Conservation (phyloP, 2,329 filamentous ascomycete species). For the Eutypella sp. region DNA sequence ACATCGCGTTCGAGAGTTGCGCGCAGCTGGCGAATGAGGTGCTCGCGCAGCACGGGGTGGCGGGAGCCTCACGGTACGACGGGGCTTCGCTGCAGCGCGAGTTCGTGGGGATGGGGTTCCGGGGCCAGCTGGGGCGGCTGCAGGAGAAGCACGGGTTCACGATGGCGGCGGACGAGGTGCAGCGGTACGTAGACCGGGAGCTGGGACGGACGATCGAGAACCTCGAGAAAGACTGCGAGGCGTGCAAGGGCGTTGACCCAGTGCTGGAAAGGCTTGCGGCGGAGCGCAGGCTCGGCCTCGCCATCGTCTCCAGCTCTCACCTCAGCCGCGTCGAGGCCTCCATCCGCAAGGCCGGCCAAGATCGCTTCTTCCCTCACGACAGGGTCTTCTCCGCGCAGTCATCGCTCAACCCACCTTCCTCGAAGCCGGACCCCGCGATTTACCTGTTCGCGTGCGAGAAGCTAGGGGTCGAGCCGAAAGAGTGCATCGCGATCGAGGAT, state of each 20-base stretch:
- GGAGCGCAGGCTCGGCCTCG: conserved; percentile 58
- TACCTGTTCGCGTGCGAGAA: conserved; percentile 74
- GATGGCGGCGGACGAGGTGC: conserved; percentile 62
- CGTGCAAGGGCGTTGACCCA: conserved; percentile 64
- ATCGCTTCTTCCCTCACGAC: conserved; percentile 71
- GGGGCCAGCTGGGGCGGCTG: conserved; percentile 70
- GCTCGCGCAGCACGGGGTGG: conserved; percentile 59
- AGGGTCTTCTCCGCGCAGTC: conserved; percentile 79
- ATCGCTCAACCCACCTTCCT: conserved; percentile 72
- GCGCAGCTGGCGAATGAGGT: conserved; percentile 86
- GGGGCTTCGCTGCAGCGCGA: conserved; percentile 73
- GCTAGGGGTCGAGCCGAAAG: conserved; percentile 64
- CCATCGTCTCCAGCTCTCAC: conserved; percentile 78
- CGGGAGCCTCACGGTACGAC: conserved; percentile 60
- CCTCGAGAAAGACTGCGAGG: conserved; percentile 61
- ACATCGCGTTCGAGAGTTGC: conserved; percentile 86
- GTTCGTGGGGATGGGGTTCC: conserved; percentile 93
- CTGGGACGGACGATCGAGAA: conserved; percentile 81
- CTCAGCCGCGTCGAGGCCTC: conserved; percentile 72
- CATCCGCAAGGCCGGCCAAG: conserved; percentile 73
- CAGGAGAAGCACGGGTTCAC: conserved; percentile 69
- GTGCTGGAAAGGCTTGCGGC: conserved; percentile 61
- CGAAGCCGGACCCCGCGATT: conserved; percentile 86
- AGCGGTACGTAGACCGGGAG: conserved; percentile 70
- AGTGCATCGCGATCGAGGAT: conserved; percentile 82